phyloP scores from a whole-genome alignment of 1,139 yeast genomes.

The Kodamaea anthophila region DNA sequence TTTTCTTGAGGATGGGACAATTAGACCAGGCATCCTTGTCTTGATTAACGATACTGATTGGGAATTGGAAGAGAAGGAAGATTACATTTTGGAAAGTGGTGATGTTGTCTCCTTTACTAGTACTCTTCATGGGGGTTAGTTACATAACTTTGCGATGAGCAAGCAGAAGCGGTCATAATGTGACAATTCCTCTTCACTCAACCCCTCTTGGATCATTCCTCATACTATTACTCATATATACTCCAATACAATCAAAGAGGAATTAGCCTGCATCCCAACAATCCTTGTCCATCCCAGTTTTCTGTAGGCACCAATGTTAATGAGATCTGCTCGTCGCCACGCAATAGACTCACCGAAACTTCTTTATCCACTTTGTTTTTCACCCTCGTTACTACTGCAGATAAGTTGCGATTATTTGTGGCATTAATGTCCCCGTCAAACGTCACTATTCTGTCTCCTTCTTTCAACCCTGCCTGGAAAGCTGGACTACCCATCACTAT shows the following conservation, averaged over 20 bases:
- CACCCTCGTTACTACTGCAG: constrained; percentile 31
- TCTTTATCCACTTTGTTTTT: constrained; percentile 19
- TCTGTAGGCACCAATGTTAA: constrained; percentile 45
- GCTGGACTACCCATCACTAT: constrained; percentile 49
- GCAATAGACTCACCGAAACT: constrained; percentile 29
- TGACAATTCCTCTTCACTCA: too few species aligned
- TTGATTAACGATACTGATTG: constrained; percentile 93
- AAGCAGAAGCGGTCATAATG: too few species aligned
- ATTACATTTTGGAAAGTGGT: constrained; percentile 63
- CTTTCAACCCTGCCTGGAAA: constrained; percentile 29
- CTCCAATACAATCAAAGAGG: too few species aligned
- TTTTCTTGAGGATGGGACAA: constrained; percentile 72
- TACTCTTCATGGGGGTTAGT: constrained; percentile 88
- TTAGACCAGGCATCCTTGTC: constrained; percentile 89
- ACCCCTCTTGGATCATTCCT: too few species aligned
- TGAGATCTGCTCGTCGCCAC: constrained; percentile 20
- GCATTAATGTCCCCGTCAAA: constrained; percentile 50
- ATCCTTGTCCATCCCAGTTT: constrained; percentile 66
- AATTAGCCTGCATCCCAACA: constrained; percentile 63
- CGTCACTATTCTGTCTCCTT: constrained; percentile 44
- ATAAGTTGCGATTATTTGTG: constrained; percentile 43
- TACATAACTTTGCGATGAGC: too few species aligned
- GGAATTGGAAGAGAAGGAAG: constrained; percentile 91
- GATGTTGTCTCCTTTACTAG: constrained; percentile 86
- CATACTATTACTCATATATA: too few species aligned